phyloP scores from a whole-genome alignment of 2,329 filamentous ascomycete genomes.

The Conoideocrella luteorostrata region DNA sequence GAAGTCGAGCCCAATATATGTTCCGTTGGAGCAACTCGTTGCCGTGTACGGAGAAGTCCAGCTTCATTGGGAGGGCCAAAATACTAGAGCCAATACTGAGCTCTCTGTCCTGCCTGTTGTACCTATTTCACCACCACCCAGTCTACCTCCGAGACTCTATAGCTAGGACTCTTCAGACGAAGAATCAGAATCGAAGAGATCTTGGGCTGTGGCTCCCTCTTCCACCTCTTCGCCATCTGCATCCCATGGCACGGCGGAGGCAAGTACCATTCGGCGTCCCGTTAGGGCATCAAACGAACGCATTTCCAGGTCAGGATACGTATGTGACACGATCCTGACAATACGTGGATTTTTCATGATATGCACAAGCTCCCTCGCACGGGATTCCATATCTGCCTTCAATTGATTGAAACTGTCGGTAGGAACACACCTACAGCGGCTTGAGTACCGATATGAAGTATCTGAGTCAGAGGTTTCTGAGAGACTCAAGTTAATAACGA shows the following conservation, averaged over 20 bases:
- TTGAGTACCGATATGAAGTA: constrained; percentile 7
- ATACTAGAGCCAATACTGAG: not conserved
- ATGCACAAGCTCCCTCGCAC: constrained; percentile 5
- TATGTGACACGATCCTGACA: constrained; percentile 10
- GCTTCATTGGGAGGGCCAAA: not conserved
- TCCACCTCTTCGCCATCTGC: constrained; percentile 9
- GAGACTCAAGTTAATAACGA: constrained; percentile 10
- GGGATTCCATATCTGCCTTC: constrained; percentile 8
- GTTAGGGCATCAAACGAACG: constrained; percentile 9
- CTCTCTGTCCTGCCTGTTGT: not conserved
- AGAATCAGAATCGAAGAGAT: constrained; percentile 6
- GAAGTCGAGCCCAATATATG: too few species aligned
- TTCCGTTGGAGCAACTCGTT: constrained; percentile 8
- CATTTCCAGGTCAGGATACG: constrained; percentile 7
- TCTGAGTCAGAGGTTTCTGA: constrained; percentile 5
- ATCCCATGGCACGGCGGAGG: constrained; percentile 6
- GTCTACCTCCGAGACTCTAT: not conserved
- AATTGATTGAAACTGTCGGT: constrained; percentile 5
- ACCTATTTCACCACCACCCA: too few species aligned
- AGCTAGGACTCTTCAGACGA: constrained; percentile 3
- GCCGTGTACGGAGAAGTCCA: constrained; percentile 3
- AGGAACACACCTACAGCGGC: not conserved
- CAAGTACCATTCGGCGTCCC: constrained; percentile 8
- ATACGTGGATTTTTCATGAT: constrained; percentile 8
- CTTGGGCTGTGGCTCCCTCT: not conserved